These are phyloP conservation scores for Trichoderma koningii DNA, from an alignment of 2,329 filamentous ascomycete species.

Conservation along the genomic window DNA sequence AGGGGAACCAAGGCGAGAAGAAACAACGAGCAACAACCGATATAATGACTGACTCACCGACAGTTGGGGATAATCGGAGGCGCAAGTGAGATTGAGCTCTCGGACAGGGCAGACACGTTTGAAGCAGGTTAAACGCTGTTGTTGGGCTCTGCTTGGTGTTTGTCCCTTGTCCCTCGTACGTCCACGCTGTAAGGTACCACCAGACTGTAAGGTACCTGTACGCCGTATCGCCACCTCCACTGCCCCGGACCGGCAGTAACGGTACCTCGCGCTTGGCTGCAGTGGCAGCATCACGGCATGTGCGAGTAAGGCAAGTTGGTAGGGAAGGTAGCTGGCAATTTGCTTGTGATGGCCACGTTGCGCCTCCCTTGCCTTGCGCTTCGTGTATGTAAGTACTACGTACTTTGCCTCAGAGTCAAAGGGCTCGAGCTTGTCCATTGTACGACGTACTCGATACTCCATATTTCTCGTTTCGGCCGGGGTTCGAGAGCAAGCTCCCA, in stretches of 20 bases:
- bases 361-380: not conserved
- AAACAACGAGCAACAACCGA: not conserved
- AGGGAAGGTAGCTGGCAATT: not conserved
- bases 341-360: slow-evolving; percentile 17
- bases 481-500: not conserved
- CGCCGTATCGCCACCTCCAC: not conserved
- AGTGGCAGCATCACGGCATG: slow-evolving; percentile 7
- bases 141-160: no score
- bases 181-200: no score
- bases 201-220: no score
- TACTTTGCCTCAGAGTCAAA: no score
- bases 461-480: slow-evolving; percentile 17
- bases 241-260: not conserved
- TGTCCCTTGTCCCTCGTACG: no score
- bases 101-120: no score
- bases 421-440: no score
- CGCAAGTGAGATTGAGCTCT: no score
- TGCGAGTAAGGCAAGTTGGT: not conserved
- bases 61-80: not conserved
- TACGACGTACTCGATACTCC: slow-evolving; percentile 12
- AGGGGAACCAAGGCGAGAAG: not conserved
- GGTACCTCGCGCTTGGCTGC: not conserved
- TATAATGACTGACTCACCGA: not conserved
- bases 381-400: not conserved
- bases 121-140: no score